A percentile compares a stretch with the other conserved stretches of the same genome.
These are phyloP conservation scores for Neonectria hederae DNA, from an alignment of 2,329 filamentous ascomycete genomes.

Conservation along the genomic window DNA sequence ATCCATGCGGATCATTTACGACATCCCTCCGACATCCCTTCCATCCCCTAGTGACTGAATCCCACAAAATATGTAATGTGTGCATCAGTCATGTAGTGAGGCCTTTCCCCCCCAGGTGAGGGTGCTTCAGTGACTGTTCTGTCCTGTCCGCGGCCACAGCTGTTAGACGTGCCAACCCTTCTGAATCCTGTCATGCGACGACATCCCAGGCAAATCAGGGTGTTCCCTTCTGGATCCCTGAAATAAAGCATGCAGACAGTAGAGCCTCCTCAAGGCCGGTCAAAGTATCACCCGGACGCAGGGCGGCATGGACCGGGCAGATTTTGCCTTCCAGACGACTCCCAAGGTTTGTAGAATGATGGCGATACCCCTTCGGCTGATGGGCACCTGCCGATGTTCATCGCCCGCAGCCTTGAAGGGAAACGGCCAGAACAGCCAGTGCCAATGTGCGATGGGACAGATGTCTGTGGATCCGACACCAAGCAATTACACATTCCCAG, in stretches of 20 bases:
- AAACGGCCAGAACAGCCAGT: background rate
- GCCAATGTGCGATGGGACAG: background rate
- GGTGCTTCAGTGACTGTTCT: background rate
- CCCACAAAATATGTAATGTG: background rate
- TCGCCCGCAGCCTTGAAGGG: background rate
- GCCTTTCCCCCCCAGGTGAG: background rate
- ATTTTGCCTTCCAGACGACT: background rate
- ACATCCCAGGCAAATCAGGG: background rate
- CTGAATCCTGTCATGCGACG: background rate
- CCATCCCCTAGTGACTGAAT: constrained; percentile 18
- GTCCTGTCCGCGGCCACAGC: background rate
- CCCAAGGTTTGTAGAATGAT: background rate
- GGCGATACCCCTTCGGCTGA: background rate
- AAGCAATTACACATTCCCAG: constrained; percentile 3
- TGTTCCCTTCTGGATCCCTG: background rate
- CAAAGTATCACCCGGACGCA: background rate
- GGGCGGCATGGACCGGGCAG: background rate
- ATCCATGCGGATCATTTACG: constrained; percentile 51
- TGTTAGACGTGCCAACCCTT: background rate
- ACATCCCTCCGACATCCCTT: constrained; percentile 31
- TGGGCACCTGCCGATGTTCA: background rate
- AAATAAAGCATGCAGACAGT: background rate
- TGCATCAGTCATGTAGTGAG: constrained; percentile 6
- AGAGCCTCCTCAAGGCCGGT: background rate
- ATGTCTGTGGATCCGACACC: background rate